These are phyloP conservation scores for Fusarium pseudocircinatum DNA, from an alignment of 2,329 filamentous ascomycete species.

Conservation along the genomic window DNA sequence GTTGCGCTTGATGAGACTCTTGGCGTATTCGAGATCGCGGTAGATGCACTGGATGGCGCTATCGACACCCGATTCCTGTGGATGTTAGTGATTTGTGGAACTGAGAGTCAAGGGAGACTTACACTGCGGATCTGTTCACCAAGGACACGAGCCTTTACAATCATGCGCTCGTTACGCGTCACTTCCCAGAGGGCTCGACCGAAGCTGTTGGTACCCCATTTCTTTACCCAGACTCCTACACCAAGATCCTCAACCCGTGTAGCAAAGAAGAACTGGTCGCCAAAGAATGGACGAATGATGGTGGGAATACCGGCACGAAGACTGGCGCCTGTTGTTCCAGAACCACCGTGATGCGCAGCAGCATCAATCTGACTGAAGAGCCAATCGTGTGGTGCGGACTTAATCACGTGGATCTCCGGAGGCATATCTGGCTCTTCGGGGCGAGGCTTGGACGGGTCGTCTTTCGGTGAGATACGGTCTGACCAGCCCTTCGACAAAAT, in stretches of 20 bases:
- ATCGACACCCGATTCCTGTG: constrained; percentile 87
- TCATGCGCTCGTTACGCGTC: constrained; percentile 90
- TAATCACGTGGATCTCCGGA: constrained; percentile 85
- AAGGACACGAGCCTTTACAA: constrained; percentile 81
- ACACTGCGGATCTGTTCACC: constrained; percentile 90
- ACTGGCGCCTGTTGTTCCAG: constrained; percentile 93
- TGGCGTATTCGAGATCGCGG: constrained; percentile 92
- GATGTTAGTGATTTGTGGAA: constrained; percentile 40
- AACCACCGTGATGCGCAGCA: constrained; percentile 92
- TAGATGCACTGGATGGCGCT: constrained; percentile 93
- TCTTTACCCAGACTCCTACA: constrained; percentile 88
- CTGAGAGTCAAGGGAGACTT: constrained; percentile 46
- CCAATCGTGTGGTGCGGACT: constrained; percentile 95
- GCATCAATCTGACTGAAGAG: constrained; percentile 94
- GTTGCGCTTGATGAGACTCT: constrained; percentile 78
- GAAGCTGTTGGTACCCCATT: constrained; percentile 87
- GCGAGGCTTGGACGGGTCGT: constrained; percentile 57
- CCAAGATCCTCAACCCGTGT: constrained; percentile 90
- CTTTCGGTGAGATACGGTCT: constrained; percentile 72
- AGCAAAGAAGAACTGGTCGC: constrained; percentile 97
- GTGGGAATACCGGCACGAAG: constrained; percentile 91
- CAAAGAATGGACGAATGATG: constrained; percentile 96
- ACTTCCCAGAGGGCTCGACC: constrained; percentile 90
- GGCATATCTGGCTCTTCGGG: constrained; percentile 73
- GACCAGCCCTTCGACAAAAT: constrained; percentile 98